Conservation (phyloP, 2,329 filamentous ascomycete genomes). For the Truncatella angustata region DNA sequence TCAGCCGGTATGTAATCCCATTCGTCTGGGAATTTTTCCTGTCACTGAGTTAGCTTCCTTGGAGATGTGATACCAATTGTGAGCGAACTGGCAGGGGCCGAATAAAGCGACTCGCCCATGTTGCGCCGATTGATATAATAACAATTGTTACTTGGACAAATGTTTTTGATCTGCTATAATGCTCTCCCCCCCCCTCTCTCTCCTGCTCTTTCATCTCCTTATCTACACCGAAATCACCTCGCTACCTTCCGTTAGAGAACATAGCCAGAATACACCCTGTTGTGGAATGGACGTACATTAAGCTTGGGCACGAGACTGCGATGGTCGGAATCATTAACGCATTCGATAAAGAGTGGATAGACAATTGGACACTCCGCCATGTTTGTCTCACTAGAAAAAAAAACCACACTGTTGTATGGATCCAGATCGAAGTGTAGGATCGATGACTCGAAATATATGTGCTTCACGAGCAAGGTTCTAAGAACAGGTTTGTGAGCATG, state of each 20-base stretch:
- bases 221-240: neutral
- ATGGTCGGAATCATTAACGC: neutral
- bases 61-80: neutral
- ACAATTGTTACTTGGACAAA: too few species aligned
- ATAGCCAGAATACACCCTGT: neutral
- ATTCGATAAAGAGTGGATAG: neutral
- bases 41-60: neutral
- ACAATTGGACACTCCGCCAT: too few species aligned
- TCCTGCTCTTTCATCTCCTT: neutral
- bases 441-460: neutral
- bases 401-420: neutral
- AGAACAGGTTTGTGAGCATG: too few species aligned
- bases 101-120: neutral
- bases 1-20: neutral
- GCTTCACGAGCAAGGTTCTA: neutral
- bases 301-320: neutral
- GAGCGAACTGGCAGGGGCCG: neutral
- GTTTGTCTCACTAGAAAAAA: too few species aligned
- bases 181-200: too few species aligned
- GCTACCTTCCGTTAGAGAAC: too few species aligned
- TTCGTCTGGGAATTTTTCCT: neutral
- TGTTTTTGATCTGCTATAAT: too few species aligned
- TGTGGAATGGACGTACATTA: neutral
- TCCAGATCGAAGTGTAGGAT: neutral
- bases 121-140: neutral